These are phyloP conservation scores for Boletus coffeatus DNA, from an alignment of 1,284 basidiomycete genomes.

Conservation along the genomic window DNA sequence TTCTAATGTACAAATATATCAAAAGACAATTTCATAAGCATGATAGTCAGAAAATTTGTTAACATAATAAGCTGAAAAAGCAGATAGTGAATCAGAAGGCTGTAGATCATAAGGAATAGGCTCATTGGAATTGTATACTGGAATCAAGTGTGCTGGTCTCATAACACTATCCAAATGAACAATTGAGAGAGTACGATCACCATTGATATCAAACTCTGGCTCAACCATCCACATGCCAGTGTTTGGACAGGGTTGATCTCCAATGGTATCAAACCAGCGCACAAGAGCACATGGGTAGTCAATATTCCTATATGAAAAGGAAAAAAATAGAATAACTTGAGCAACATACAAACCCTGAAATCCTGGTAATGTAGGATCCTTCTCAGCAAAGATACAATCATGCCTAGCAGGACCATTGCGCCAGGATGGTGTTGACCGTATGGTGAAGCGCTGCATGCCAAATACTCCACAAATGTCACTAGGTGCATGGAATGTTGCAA, in stretches of 20 bases:
- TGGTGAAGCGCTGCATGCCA: not conserved
- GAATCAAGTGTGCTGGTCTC: not conserved
- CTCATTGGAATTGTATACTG: not conserved
- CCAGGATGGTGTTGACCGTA: not conserved
- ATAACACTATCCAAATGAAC: not conserved
- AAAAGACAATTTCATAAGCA: not conserved
- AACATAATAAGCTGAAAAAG: not conserved
- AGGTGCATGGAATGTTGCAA: not conserved
- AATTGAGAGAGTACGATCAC: not conserved
- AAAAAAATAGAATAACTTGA: not conserved
- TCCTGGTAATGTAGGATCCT: not conserved
- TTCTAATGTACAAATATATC: not conserved
- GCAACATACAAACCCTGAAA: not conserved
- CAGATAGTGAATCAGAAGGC: not conserved
- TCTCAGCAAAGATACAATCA: not conserved
- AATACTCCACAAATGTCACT: not conserved
- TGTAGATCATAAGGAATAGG: not conserved
- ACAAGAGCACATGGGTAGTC: not conserved
- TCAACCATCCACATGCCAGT: not conserved
- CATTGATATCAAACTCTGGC: not conserved
- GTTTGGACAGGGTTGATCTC: not conserved
- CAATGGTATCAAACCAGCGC: not conserved
- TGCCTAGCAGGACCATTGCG: not conserved
- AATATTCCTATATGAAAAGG: not conserved
- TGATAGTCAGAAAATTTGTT: not conserved